These are phyloP conservation scores for Rhinocladiella mackenziei DNA, from an alignment of 2,329 filamentous ascomycete species.

Conservation along the genomic window DNA sequence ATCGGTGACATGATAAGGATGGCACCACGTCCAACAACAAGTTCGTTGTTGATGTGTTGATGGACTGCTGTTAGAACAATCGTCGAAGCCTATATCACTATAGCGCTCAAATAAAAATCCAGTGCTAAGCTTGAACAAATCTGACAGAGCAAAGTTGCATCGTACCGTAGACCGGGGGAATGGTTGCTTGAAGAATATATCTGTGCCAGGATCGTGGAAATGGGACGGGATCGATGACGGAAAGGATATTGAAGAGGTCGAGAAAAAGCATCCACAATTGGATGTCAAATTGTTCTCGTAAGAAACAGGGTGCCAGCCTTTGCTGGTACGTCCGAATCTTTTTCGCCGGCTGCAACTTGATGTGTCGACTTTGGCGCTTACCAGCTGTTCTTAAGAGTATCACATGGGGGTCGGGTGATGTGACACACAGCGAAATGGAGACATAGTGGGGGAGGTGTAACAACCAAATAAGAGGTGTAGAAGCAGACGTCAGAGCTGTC, in stretches of 20 bases:
- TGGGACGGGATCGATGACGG: conserved; percentile 7
- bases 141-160: background rate
- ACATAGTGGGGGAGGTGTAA: conserved; percentile 1
- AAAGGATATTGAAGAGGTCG: conserved; percentile 16
- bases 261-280: conserved; percentile 10
- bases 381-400: conserved; percentile 1
- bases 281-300: conserved; percentile 1
- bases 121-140: background rate
- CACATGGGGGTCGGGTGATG: conserved; percentile 1
- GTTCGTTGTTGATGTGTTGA: conserved; percentile 8
- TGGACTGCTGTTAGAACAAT: conserved; percentile 23
- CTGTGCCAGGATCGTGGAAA: background rate
- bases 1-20: conserved; percentile 2
- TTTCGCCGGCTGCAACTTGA: conserved; percentile 11
- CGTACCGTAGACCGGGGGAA: too few relatives aligned
- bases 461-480: conserved; percentile 3
- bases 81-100: conserved; percentile 9
- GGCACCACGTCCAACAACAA: conserved; percentile 16
- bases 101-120: conserved; percentile 6
- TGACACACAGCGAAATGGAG: conserved; percentile 7
- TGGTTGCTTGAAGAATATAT: too few relatives aligned
- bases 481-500: conserved; percentile 13
- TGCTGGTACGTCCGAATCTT: conserved; percentile 4
- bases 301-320: conserved; percentile 3
- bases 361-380: conserved; percentile 1